These are phyloP conservation scores for Tuber calosporum DNA, from an alignment of 495 filamentous ascomycete genomes.

Conservation along the genomic window DNA sequence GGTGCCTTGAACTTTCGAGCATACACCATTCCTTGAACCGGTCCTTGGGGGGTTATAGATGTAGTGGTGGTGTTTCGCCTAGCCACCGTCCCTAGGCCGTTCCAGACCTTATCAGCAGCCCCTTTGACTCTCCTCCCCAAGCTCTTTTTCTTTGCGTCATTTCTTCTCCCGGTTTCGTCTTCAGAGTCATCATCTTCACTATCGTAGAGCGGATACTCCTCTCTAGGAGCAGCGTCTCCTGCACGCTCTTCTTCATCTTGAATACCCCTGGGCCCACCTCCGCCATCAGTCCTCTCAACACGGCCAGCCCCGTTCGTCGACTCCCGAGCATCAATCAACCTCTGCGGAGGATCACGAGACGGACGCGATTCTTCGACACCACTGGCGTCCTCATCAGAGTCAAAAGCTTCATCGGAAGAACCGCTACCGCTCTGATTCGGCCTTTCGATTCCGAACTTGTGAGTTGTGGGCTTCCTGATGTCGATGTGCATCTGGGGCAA, in stretches of 20 bases:
- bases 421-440: constrained; percentile 63
- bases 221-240: constrained; percentile 51
- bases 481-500: constrained; percentile 97
- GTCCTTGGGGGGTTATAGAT: constrained; percentile 18
- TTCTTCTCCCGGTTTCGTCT: constrained; percentile 28
- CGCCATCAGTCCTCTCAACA: constrained; percentile 32
- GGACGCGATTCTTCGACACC: constrained; percentile 22
- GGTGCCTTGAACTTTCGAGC: constrained; percentile 72
- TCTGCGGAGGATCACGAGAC: constrained; percentile 2
- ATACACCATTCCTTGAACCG: constrained; percentile 42
- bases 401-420: constrained; percentile 64
- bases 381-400: constrained; percentile 49
- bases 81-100: constrained; percentile 34
- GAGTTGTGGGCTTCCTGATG: constrained; percentile 84
- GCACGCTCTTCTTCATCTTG: constrained; percentile 73
- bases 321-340: constrained; percentile 22
- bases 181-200: constrained; percentile 67
- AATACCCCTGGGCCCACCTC: constrained; percentile 23
- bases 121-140: constrained; percentile 61
- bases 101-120: constrained; percentile 56
- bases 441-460: constrained; percentile 80
- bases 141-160: constrained; percentile 58
- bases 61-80: constrained; percentile 11
- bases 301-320: constrained; percentile 23
- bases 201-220: constrained; percentile 83